Percentiles rank a stretch among this genome's conserved stretches.
phyloP scores from a whole-genome alignment of 176 grass and related monocot genomes.

The Oropetium thomaeum region DNA sequence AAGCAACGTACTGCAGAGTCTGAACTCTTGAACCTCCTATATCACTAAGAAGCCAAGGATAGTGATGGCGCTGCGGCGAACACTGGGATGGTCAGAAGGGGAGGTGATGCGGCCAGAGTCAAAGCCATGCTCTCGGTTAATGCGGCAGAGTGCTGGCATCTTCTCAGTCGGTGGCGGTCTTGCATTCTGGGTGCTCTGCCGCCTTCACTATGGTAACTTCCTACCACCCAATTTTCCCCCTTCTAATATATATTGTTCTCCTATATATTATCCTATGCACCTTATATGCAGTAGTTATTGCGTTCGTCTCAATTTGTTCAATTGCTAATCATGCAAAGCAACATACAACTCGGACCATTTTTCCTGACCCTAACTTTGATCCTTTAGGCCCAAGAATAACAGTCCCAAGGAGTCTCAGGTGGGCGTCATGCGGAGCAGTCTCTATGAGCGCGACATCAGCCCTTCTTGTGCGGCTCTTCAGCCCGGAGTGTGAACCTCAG shows the following conservation, averaged over 20 bases:
- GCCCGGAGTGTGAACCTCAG: conserved; percentile 85
- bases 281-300: background rate
- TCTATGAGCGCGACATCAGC: conserved; percentile 48
- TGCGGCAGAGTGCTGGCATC: conserved; percentile 80
- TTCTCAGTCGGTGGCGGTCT: conserved; percentile 68
- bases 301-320: background rate
- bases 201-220: conserved; percentile 71
- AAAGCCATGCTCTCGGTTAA: conserved; percentile 74
- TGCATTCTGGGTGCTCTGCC: conserved; percentile 77
- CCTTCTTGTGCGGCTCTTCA: conserved; percentile 70
- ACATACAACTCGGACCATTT: background rate
- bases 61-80: conserved; percentile 48
- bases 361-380: background rate
- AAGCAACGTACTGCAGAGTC: background rate
- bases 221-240: background rate
- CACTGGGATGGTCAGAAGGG: conserved; percentile 77
- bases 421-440: conserved; percentile 74
- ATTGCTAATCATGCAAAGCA: background rate
- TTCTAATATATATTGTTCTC: background rate
- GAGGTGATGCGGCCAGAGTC: conserved; percentile 88
- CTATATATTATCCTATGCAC: background rate
- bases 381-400: conserved; percentile 74
- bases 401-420: conserved; percentile 65
- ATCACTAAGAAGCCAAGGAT: background rate
- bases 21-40: background rate